phyloP scores from a whole-genome alignment of 257 asterid genomes.

The Nicotiana paniculata region DNA sequence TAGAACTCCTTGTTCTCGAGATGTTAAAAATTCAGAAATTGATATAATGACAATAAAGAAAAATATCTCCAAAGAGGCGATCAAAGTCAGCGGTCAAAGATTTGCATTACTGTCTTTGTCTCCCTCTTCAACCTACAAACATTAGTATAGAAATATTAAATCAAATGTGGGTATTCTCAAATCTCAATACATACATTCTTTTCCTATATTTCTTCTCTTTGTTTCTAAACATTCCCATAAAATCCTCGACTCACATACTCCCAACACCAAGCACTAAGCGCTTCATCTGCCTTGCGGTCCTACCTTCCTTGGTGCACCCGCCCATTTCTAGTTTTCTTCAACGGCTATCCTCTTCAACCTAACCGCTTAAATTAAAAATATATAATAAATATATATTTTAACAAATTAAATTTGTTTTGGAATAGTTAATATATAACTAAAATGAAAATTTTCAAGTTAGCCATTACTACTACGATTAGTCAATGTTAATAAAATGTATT shows the following conservation, averaged over 20 bases:
- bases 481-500: too few relatives aligned
- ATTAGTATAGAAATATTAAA: background rate
- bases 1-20: constrained; percentile 21
- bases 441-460: too few relatives aligned
- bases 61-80: constrained; percentile 5
- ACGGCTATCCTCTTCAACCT: too few relatives aligned
- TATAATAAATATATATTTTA: too few relatives aligned
- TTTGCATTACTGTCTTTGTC: constrained; percentile 43
- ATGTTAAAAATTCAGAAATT: constrained; percentile 10
- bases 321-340: background rate
- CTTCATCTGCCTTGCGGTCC: constrained; percentile 36
- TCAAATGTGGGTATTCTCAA: background rate
- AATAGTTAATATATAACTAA: too few relatives aligned
- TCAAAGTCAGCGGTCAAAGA: constrained; percentile 51
- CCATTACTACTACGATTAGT: background rate
- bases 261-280: constrained; percentile 50
- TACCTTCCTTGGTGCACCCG: constrained; percentile 29
- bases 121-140: constrained; percentile 34
- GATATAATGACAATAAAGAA: background rate
- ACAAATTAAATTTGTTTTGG: too few relatives aligned
- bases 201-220: constrained; percentile 6
- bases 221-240: constrained; percentile 32
- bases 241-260: constrained; percentile 14
- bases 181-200: constrained; percentile 15
- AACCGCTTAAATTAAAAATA: too few relatives aligned